Evolutionary conservation across 805 yeast species (phyloP).

Genomic region (Hanseniaspora clermontiae): DNA sequence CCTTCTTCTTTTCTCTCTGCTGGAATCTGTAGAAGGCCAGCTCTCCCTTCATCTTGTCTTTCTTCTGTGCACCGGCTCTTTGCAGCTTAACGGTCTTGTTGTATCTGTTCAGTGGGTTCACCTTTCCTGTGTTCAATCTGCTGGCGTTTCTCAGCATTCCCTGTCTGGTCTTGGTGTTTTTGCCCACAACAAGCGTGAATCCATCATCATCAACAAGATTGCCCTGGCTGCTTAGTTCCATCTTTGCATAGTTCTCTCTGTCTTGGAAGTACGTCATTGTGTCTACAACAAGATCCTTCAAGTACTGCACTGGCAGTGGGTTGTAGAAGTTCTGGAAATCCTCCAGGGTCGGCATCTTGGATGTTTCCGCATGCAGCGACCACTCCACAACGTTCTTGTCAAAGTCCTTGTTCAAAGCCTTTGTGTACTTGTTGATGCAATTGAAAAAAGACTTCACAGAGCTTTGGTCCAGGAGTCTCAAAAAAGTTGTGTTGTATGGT

Average conservation of each 20-base stretch:
- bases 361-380: conserved; percentile 19
- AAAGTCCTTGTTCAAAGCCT: conserved; percentile 35
- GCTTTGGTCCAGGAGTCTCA: conserved; percentile 61
- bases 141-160: conserved; percentile 28
- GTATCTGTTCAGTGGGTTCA: conserved; percentile 30
- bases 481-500: conserved; percentile 63
- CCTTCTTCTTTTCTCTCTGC: conserved; percentile 83
- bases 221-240: conserved; percentile 42
- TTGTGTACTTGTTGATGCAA: conserved; percentile 52
- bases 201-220: conserved; percentile 83
- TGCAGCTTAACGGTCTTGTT: conserved; percentile 27
- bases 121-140: conserved; percentile 21
- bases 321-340: conserved; percentile 35
- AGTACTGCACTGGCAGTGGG: conserved; percentile 36
- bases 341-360: conserved; percentile 24
- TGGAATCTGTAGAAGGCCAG: conserved; percentile 92
- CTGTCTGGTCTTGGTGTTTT: conserved; percentile 56
- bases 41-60: conserved; percentile 51
- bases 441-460: conserved; percentile 39
- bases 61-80: conserved; percentile 35
- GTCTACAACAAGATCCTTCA: conserved; percentile 45
- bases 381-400: conserved; percentile 28
- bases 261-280: conserved; percentile 56
- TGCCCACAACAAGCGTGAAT: conserved; percentile 77
- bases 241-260: conserved; percentile 52